These are phyloP conservation scores for Tylopilus sp. DNA, from an alignment of 1,284 basidiomycete genomes.

Conservation along the genomic window DNA sequence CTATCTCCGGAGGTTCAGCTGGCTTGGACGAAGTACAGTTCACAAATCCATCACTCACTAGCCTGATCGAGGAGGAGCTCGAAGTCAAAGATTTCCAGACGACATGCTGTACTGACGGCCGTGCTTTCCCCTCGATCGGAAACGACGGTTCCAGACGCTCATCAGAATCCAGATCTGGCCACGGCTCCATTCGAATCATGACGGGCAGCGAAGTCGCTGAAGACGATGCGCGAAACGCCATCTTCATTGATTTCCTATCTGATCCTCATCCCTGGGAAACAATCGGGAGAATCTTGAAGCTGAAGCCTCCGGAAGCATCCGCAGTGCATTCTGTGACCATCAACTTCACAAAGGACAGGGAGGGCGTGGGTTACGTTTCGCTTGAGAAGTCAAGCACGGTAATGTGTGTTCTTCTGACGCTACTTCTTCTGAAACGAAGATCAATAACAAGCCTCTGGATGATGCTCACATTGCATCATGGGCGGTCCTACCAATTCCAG, in stretches of 20 bases:
- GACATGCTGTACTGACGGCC: background rate
- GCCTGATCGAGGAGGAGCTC: background rate
- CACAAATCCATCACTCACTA: background rate
- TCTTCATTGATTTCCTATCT: constrained; percentile 26
- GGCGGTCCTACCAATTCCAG: background rate
- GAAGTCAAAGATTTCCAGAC: background rate
- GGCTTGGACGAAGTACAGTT: background rate
- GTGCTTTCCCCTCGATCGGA: background rate
- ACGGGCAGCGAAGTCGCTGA: background rate
- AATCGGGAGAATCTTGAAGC: constrained; percentile 27
- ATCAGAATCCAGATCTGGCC: background rate
- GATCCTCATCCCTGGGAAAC: constrained; percentile 32
- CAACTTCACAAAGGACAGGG: constrained; percentile 22
- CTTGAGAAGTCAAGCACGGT: background rate
- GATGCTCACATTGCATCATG: background rate
- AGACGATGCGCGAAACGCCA: background rate
- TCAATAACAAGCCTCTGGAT: background rate
- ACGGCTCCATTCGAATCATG: background rate
- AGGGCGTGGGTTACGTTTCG: constrained; percentile 28
- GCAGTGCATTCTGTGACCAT: constrained; percentile 3
- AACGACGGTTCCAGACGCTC: background rate
- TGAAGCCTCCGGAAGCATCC: constrained; percentile 4
- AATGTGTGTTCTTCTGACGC: background rate
- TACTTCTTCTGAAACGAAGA: constrained; percentile 1
- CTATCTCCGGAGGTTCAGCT: background rate